phyloP scores from a whole-genome alignment of 164 flowering plant species.

The Chimonanthus salicifolius region DNA sequence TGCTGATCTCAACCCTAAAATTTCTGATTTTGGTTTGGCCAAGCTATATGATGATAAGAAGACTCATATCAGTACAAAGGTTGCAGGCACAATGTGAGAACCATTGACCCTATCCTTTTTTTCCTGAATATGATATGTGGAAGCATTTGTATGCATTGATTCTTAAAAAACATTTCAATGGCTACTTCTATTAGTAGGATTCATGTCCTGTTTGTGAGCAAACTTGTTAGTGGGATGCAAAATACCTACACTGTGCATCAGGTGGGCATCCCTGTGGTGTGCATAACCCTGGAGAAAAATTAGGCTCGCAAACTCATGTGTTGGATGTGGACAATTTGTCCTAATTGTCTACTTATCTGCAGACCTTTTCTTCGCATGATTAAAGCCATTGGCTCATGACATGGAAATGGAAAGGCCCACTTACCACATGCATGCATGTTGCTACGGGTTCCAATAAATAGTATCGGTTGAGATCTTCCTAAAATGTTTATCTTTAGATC shows the following conservation, averaged over 20 bases:
- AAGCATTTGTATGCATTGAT: neutral
- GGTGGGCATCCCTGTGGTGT: neutral
- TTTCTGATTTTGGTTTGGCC: conserved; percentile 43
- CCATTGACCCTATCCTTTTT: neutral
- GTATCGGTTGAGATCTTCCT: neutral
- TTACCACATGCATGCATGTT: too few species aligned
- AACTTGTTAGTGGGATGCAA: neutral
- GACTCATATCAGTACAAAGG: conserved; percentile 34
- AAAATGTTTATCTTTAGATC: neutral
- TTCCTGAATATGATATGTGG: neutral
- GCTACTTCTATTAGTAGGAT: neutral
- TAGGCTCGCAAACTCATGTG: neutral
- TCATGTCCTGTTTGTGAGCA: neutral
- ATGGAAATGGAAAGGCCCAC: neutral
- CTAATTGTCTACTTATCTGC: neutral
- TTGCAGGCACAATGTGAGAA: conserved; percentile 36
- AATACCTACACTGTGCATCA: neutral
- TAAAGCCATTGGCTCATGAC: neutral
- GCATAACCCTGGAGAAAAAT: neutral
- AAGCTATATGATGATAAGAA: conserved; percentile 28
- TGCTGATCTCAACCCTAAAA: conserved; percentile 27
- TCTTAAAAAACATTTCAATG: neutral
- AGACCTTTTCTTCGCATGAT: neutral
- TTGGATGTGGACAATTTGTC: neutral
- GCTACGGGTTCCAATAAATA: too few species aligned